These are phyloP conservation scores for Penicillium antarcticum DNA, from an alignment of 495 filamentous ascomycete species.

Conservation along the genomic window DNA sequence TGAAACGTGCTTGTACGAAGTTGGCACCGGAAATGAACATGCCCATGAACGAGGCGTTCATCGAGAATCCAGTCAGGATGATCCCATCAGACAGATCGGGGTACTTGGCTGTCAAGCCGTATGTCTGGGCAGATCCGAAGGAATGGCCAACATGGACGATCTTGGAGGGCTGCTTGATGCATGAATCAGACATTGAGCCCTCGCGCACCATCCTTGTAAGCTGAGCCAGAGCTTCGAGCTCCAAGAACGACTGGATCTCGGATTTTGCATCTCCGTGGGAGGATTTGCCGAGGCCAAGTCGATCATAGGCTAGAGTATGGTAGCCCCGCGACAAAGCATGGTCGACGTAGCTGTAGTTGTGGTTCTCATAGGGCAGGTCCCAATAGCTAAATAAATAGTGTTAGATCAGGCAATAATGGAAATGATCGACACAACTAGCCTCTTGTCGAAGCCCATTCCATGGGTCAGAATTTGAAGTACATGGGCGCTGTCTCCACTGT, in stretches of 20 bases:
- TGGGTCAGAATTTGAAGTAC: slow-evolving; percentile 57
- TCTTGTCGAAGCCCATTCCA: slow-evolving; percentile 45
- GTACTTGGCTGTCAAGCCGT: slow-evolving; percentile 42
- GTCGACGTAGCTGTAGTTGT: slow-evolving; percentile 47
- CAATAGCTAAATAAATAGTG: slow-evolving; percentile 45
- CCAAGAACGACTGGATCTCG: slow-evolving; percentile 49
- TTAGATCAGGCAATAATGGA: neutral
- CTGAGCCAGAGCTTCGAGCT: slow-evolving; percentile 48
- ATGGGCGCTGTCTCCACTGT: neutral
- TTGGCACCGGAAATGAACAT: slow-evolving; percentile 41
- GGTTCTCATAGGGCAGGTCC: slow-evolving; percentile 52
- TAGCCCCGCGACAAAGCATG: slow-evolving; percentile 50
- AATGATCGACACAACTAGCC: slow-evolving; percentile 1
- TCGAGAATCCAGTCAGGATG: slow-evolving; percentile 55
- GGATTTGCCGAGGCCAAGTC: slow-evolving; percentile 55
- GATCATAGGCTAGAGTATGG: slow-evolving; percentile 55
- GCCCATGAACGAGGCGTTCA: slow-evolving; percentile 29
- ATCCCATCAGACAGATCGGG: slow-evolving; percentile 54
- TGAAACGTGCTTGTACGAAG: slow-evolving; percentile 43
- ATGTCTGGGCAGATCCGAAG: slow-evolving; percentile 41
- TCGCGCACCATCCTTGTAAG: slow-evolving; percentile 47
- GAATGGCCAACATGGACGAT: slow-evolving; percentile 55
- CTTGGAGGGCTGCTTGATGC: slow-evolving; percentile 35
- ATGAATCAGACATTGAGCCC: slow-evolving; percentile 19
- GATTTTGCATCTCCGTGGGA: slow-evolving; percentile 52